These are phyloP conservation scores for Blastomyces parvus DNA, from an alignment of 2,329 filamentous ascomycete species.

Conservation along the genomic window DNA sequence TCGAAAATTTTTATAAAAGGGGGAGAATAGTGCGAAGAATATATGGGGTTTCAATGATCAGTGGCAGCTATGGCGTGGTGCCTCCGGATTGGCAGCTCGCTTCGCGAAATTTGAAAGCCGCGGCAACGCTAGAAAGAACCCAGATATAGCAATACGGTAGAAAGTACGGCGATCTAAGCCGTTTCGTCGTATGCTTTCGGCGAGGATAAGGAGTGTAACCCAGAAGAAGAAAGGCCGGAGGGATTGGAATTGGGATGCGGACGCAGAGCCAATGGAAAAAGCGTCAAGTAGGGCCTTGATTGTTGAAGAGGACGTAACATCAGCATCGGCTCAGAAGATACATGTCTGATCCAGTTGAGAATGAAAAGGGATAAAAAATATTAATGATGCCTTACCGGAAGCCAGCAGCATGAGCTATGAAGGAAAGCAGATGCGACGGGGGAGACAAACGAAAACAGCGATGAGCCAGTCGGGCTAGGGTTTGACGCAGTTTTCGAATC, in stretches of 20 bases:
- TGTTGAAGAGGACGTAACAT: neutral
- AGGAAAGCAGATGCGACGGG: slow-evolving; percentile 11
- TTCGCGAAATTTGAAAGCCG: slow-evolving; percentile 7
- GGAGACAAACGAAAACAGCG: neutral
- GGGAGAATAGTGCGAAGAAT: neutral
- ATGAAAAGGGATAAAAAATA: neutral
- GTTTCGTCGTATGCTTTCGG: slow-evolving; percentile 11
- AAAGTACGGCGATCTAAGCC: slow-evolving; percentile 13
- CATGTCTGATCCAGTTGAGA: neutral
- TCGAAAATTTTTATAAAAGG: neutral
- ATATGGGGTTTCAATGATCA: neutral
- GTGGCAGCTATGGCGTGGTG: slow-evolving; percentile 12
- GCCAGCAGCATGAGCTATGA: slow-evolving; percentile 16
- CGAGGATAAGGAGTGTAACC: slow-evolving; percentile 13
- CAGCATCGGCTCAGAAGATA: neutral
- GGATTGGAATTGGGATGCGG: slow-evolving; percentile 10
- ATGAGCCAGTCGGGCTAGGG: neutral
- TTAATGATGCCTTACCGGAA: slow-evolving; percentile 11
- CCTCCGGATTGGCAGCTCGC: neutral
- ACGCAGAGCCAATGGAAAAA: slow-evolving; percentile 15
- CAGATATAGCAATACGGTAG: slow-evolving; percentile 12
- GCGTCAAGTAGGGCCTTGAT: slow-evolving; percentile 14
- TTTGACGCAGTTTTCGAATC: neutral
- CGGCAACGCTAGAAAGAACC: slow-evolving; percentile 12
- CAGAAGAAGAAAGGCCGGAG: slow-evolving; percentile 14